Base-by-base conservation (phyloP, 139 green algal genomes). In the Micractinium conductrix region DNA sequence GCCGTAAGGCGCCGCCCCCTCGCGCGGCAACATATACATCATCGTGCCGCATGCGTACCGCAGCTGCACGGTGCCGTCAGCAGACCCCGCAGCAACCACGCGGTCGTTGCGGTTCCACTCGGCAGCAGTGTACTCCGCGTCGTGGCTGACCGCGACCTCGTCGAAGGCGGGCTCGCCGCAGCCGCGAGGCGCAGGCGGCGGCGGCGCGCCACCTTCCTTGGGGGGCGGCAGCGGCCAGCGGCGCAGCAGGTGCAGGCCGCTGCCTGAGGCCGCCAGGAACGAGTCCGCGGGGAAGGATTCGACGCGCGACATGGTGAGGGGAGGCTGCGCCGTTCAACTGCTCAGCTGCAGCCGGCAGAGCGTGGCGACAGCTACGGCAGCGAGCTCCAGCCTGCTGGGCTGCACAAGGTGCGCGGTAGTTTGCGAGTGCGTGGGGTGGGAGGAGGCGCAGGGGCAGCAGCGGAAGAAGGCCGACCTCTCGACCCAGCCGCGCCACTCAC, bases 81-180 rank as follows among this genome's bases (percentile, higher is more conserved):
- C 69, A 28, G 75, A 37, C 16, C 55, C 87, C 33, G 62, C 28
- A 6, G 87, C 87, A 28, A 90, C 78, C 33, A 90, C 87, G 79
- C 88, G 88, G 68, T 90, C 88, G 79, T 90, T 90, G n/a, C 87
- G 74, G 69, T 90, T 90, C 83, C 83, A 90, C 10, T 67, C 19
- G 0, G 67, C 73, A 28, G 43, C 62, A 0, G 21, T n/a, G 43
- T 75, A 6, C 6, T 21, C 6, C 22, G 78, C 62, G 2, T 30
- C 43, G 62, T 83, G 78, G 0, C 33, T 2, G 22, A 83, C 78
- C 28, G 45, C 16, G 37, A 62, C 38, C 22, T 58, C 37, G 55
- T 38, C 24, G 26, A 81, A 81, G 12, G n/a, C 9, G 9, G 4
- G 44, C 44, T n/a, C 75, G 8, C 53, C 55, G 50, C 53, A 35